Conservation (phyloP, 495 filamentous ascomycete genomes). For the Margaritispora aquatica region DNA sequence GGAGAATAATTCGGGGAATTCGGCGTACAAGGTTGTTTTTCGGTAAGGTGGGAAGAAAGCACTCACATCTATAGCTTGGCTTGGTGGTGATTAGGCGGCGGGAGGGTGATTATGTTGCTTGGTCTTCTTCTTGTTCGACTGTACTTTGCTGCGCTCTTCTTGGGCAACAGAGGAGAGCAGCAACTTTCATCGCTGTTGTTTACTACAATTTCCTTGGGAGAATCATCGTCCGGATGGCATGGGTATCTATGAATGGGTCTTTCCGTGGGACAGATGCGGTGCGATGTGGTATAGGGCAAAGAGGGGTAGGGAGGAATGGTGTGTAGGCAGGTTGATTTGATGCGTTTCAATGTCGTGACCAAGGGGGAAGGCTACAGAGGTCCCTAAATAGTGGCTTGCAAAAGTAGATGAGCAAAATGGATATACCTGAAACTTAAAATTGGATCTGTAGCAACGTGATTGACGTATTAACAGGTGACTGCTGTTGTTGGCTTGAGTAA, state of each 20-base stretch:
- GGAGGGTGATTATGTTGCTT: not conserved
- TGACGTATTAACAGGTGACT: too few relatives aligned
- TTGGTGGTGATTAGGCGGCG: not conserved
- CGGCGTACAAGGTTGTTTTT: not conserved
- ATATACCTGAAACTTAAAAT: not conserved
- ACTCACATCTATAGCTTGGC: not conserved
- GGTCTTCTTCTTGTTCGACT: not conserved
- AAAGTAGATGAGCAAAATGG: not conserved
- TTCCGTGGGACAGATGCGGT: too few relatives aligned
- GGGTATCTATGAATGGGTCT: not conserved
- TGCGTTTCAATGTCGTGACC: too few relatives aligned
- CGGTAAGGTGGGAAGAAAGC: not conserved
- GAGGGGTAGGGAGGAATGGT: not conserved
- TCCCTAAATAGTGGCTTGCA: too few relatives aligned
- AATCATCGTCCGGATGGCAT: not conserved
- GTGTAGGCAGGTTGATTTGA: not conserved
- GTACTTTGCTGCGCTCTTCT: not conserved
- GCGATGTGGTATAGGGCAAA: not conserved
- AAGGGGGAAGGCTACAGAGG: too few relatives aligned
- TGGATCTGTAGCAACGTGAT: not conserved
- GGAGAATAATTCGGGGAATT: not conserved
- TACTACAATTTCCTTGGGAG: not conserved
- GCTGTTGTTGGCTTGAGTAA: too few relatives aligned
- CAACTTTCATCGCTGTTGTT: not conserved
- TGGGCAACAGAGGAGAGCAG: not conserved